These are phyloP conservation scores for Spatholobus suberectus DNA, from an alignment of 306 rosid genomes.

Conservation along the genomic window DNA sequence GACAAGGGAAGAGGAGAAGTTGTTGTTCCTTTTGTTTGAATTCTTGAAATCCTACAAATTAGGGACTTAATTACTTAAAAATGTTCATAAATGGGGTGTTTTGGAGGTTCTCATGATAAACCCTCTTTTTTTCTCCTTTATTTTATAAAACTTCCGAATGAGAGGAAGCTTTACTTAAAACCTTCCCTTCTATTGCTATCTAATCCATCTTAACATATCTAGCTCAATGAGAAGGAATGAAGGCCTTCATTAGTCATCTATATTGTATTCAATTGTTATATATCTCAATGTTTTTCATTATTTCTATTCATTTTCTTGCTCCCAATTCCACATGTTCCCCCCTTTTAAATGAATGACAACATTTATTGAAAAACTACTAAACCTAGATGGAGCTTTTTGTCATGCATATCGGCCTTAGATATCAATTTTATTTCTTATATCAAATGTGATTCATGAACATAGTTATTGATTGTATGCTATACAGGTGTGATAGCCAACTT, in stretches of 20 bases:
- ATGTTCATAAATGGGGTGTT: slow-evolving; percentile 16
- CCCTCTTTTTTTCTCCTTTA: not conserved
- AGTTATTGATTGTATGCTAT: not conserved
- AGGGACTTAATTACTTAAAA: not conserved
- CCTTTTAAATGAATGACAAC: slow-evolving; percentile 6
- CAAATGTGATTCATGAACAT: not conserved
- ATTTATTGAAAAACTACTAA: not conserved
- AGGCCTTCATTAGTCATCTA: not conserved
- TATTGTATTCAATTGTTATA: not conserved
- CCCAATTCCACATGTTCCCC: not conserved
- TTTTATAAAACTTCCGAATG: not conserved
- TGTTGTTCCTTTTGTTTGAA: slow-evolving; percentile 17
- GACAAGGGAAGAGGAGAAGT: not conserved
- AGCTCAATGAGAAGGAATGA: not conserved
- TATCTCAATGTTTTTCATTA: not conserved
- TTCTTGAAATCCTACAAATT: slow-evolving; percentile 14
- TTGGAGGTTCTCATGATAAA: not conserved
- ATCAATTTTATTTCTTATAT: not conserved
- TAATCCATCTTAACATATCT: not conserved
- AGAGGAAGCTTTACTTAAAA: not conserved
- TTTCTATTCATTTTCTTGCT: not conserved
- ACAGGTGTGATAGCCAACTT: not conserved
- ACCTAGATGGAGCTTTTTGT: not conserved
- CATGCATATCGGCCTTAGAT: not conserved
- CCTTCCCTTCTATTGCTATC: slow-evolving; percentile 10